Conservation (phyloP, 73 alveolate genomes). For the Paramecium sexaurelia region DNA sequence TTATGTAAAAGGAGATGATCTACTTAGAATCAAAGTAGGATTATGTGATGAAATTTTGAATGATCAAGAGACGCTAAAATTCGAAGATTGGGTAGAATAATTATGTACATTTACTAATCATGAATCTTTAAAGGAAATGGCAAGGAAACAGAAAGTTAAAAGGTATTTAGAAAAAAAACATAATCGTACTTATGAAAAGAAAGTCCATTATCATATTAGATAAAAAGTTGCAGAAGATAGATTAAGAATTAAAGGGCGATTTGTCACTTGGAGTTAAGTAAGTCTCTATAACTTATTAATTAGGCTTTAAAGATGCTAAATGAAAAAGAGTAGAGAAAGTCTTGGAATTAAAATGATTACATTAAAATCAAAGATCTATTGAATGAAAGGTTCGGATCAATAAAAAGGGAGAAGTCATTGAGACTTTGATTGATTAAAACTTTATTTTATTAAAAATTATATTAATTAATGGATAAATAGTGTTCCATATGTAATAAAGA, state of each 20-base stretch:
- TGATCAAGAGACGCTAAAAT: conserved; percentile 25
- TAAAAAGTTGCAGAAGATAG: conserved; percentile 67
- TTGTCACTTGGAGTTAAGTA: conserved; percentile 57
- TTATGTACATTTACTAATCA: conserved; percentile 28
- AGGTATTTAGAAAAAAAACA: conserved; percentile 62
- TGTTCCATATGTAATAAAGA: not conserved
- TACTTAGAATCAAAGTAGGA: conserved; percentile 44
- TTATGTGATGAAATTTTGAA: not conserved
- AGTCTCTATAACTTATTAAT: not conserved
- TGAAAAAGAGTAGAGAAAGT: not conserved
- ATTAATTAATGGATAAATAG: not conserved
- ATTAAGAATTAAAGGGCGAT: conserved; percentile 65
- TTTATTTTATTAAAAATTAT: not conserved
- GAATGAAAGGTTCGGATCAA: conserved; percentile 11
- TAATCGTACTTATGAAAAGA: conserved; percentile 62
- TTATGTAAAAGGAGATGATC: not conserved
- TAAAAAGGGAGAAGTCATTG: conserved; percentile 8
- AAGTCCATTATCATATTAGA: conserved; percentile 65
- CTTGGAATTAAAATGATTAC: conserved; percentile 4
- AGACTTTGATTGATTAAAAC: not conserved
- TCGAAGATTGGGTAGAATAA: conserved; percentile 55
- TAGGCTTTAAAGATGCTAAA: conserved; percentile 36
- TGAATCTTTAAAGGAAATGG: conserved; percentile 53
- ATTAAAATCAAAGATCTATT: not conserved
- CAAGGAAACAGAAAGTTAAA: conserved; percentile 58